These are phyloP conservation scores for Maudiozyma pseudohumilis DNA, from an alignment of 805 yeast species.

Conservation along the genomic window DNA sequence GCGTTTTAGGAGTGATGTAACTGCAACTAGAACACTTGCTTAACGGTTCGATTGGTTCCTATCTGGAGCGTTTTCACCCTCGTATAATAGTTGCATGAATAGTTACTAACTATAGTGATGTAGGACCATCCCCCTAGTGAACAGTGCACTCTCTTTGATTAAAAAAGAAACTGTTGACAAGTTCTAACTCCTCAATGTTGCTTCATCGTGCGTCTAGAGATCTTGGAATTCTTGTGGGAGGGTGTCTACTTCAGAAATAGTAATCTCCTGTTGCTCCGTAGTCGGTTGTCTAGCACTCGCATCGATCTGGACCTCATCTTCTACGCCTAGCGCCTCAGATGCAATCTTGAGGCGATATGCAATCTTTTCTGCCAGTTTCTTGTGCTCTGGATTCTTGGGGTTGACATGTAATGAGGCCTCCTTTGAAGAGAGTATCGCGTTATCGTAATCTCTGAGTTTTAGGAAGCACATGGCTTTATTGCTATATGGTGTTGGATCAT, in stretches of 20 bases:
- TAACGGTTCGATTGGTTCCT: too few species aligned
- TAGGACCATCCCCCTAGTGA: too few species aligned
- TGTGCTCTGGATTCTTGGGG: slow-evolving; percentile 15
- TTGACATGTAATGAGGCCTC: slow-evolving; percentile 33
- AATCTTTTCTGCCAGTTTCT: slow-evolving; percentile 36
- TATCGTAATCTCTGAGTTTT: slow-evolving; percentile 38
- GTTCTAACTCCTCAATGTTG: too few species aligned
- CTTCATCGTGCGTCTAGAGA: background rate
- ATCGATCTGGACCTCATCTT: background rate
- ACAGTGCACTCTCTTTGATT: too few species aligned
- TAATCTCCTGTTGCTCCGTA: slow-evolving; percentile 14
- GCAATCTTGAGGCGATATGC: slow-evolving; percentile 43
- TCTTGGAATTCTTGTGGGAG: slow-evolving; percentile 33
- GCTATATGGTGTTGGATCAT: slow-evolving; percentile 49
- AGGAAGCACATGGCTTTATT: slow-evolving; percentile 60
- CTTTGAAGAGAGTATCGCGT: slow-evolving; percentile 42
- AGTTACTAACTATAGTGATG: too few species aligned
- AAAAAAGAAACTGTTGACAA: too few species aligned
- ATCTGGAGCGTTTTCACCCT: too few species aligned
- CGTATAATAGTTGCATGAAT: too few species aligned
- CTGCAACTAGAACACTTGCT: too few species aligned
- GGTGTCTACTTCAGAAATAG: slow-evolving; percentile 34
- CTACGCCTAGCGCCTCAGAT: slow-evolving; percentile 12
- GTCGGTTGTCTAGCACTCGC: background rate
- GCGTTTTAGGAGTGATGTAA: too few species aligned